Percentiles rank a stretch among this genome's conserved stretches.
phyloP scores from a whole-genome alignment of 768 basidiomycete genomes.

The Pleurotus cornucopiae region DNA sequence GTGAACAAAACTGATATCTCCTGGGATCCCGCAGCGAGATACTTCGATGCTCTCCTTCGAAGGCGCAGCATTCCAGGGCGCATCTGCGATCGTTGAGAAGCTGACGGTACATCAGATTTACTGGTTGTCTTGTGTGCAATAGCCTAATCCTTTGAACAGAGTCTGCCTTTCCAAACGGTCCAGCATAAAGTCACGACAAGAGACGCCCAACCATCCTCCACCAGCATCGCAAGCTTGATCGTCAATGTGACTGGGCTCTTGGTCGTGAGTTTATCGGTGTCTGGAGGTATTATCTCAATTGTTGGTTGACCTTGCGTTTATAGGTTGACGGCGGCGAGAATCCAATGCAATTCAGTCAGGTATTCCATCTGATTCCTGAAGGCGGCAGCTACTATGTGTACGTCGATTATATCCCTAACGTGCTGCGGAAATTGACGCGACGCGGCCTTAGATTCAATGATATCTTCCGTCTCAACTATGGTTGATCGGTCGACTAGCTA shows the following conservation, averaged over 20 bases:
- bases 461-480: conserved; percentile 88
- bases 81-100: conserved; percentile 59
- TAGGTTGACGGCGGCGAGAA: conserved; percentile 80
- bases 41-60: conserved; percentile 88
- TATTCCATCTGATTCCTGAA: conserved; percentile 87
- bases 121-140: background rate
- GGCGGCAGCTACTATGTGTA: conserved; percentile 80
- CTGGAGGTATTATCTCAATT: background rate
- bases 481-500: conserved; percentile 18
- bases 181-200: conserved; percentile 76
- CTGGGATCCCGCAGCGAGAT: conserved; percentile 51
- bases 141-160: conserved; percentile 30
- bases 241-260: conserved; percentile 90
- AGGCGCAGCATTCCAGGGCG: conserved; percentile 53
- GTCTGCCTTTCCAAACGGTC: conserved; percentile 78
- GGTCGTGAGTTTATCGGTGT: conserved; percentile 40
- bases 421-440: too few species aligned
- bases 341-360: conserved; percentile 87
- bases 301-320: background rate
- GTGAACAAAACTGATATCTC: conserved; percentile 20
- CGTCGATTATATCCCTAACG: conserved; percentile 21
- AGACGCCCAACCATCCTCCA: conserved; percentile 84
- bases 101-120: conserved; percentile 46
- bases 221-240: conserved; percentile 49
- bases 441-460: conserved; percentile 62